A percentile compares a stretch with the other conserved stretches of the same genome.
Evolutionary conservation across 2,329 filamentous ascomycete genomes (phyloP).

Genomic region (Herpomyces periplanetae): DNA sequence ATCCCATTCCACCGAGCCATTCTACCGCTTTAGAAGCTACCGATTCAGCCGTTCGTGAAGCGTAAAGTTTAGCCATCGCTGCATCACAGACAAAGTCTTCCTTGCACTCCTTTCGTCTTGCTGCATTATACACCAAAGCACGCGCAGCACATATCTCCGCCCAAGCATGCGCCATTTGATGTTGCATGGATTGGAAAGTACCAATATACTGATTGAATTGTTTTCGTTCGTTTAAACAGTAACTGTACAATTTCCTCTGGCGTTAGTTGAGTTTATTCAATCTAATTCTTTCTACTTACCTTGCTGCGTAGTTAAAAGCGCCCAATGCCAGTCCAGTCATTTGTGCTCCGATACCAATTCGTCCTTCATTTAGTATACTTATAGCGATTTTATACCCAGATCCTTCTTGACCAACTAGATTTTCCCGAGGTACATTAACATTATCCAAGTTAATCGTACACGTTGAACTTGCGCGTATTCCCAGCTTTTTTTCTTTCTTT

Average conservation of each 20-base stretch:
- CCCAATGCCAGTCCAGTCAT: slow-evolving; percentile 91
- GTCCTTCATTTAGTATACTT: slow-evolving; percentile 61
- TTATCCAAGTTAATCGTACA: slow-evolving; percentile 95
- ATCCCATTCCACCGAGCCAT: slow-evolving; percentile 99
- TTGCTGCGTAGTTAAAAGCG: slow-evolving; percentile 70
- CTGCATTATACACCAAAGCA: slow-evolving; percentile 72
- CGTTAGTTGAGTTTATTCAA: no score
- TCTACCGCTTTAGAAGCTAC: slow-evolving; percentile 61
- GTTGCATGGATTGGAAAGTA: slow-evolving; percentile 96
- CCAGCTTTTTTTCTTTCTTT: slow-evolving; percentile 99
- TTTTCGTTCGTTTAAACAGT: slow-evolving; percentile 92
- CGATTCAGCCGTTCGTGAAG: slow-evolving; percentile 58
- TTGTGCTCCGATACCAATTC: slow-evolving; percentile 88
- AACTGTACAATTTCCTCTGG: no score
- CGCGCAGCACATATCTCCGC: slow-evolving; percentile 69
- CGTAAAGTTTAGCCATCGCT: slow-evolving; percentile 87
- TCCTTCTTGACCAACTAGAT: slow-evolving; percentile 53
- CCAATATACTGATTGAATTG: slow-evolving; percentile 80
- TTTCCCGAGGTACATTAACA: slow-evolving; percentile 51
- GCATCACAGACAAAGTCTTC: slow-evolving; percentile 81
- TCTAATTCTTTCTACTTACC: no score
- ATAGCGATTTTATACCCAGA: slow-evolving; percentile 97
- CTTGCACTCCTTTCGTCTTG: slow-evolving; percentile 87
- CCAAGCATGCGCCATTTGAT: slow-evolving; percentile 85
- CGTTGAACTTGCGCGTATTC: slow-evolving; percentile 75